Evolutionary conservation across 106 monocot species (phyloP).

Genomic region (Dendrobium nobile): DNA sequence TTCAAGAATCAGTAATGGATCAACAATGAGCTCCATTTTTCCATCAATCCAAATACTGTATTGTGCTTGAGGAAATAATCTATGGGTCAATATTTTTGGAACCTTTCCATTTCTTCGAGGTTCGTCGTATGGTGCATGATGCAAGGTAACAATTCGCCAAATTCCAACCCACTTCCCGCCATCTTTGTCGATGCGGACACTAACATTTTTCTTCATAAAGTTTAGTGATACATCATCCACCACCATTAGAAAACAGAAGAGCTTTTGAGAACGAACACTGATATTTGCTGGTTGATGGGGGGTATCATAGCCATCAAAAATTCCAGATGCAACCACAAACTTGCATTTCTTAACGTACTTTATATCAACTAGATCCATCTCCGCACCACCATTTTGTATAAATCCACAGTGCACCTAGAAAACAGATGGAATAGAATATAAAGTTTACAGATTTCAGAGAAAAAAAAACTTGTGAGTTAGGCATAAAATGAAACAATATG

Average conservation of each 20-base stretch:
- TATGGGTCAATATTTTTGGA: constrained; percentile 87
- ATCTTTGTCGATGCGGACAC: constrained; percentile 36
- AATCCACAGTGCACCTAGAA: constrained; percentile 95
- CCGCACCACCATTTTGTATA: constrained; percentile 77
- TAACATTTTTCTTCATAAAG: constrained; percentile 70
- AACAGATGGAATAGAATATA: neutral
- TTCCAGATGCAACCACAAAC: constrained; percentile 96
- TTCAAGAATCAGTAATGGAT: constrained; percentile 93
- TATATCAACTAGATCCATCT: constrained; percentile 76
- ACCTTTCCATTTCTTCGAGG: constrained; percentile 98
- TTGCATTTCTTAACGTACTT: constrained; percentile 66
- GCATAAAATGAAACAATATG: neutral
- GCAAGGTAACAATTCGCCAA: constrained; percentile 78
- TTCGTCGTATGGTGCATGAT: constrained; percentile 79
- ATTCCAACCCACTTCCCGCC: constrained; percentile 98
- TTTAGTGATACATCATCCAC: constrained; percentile 76
- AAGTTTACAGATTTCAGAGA: neutral
- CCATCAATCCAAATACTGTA: constrained; percentile 99
- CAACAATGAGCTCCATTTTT: constrained; percentile 95
- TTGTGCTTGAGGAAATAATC: constrained; percentile 83
- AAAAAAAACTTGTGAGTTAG: no score
- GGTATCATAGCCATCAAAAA: constrained; percentile 94
- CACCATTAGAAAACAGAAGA: constrained; percentile 95
- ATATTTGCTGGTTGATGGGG: constrained; percentile 93
- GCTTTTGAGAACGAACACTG: constrained; percentile 69